These are phyloP conservation scores for Fusarium piperis DNA, from an alignment of 2,329 filamentous ascomycete species.

Conservation along the genomic window DNA sequence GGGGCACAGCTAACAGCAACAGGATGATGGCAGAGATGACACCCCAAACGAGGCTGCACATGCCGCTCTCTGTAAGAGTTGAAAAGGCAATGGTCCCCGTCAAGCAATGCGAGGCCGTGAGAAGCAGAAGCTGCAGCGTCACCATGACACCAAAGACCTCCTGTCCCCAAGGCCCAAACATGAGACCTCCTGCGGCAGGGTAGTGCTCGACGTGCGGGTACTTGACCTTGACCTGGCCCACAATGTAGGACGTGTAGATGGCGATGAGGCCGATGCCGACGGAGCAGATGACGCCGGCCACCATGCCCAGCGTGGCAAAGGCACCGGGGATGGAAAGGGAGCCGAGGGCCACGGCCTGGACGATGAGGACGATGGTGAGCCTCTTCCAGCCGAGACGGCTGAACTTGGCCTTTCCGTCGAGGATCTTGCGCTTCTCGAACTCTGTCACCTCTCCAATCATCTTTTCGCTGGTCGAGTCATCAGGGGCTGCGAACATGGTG, in stretches of 20 bases:
- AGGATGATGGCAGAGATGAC: conserved; percentile 52
- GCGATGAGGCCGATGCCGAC: conserved; percentile 50
- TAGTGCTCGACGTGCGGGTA: conserved; percentile 68
- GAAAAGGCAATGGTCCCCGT: conserved; percentile 74
- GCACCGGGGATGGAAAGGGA: conserved; percentile 38
- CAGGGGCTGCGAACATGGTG: conserved; percentile 14
- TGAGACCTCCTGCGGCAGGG: conserved; percentile 69
- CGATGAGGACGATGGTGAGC: conserved; percentile 39
- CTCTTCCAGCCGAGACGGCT: conserved; percentile 39
- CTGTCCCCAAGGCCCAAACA: conserved; percentile 65
- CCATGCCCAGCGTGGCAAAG: conserved; percentile 40
- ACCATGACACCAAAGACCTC: conserved; percentile 67
- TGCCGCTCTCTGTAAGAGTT: conserved; percentile 63
- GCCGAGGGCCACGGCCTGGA: conserved; percentile 38
- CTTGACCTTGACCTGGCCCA: conserved; percentile 54
- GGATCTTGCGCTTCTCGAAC: conserved; percentile 39
- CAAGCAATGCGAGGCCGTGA: conserved; percentile 73
- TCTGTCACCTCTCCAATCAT: conserved; percentile 39
- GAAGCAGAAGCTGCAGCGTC: conserved; percentile 69
- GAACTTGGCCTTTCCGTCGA: conserved; percentile 37
- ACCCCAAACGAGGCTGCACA: conserved; percentile 52
- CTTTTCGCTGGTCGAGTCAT: conserved; percentile 34
- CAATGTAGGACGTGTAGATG: conserved; percentile 53
- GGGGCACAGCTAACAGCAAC: conserved; percentile 52
- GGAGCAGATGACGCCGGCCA: conserved; percentile 50